Evolutionary conservation across 306 rosid species (phyloP).

Genomic region (Prunus mira): DNA sequence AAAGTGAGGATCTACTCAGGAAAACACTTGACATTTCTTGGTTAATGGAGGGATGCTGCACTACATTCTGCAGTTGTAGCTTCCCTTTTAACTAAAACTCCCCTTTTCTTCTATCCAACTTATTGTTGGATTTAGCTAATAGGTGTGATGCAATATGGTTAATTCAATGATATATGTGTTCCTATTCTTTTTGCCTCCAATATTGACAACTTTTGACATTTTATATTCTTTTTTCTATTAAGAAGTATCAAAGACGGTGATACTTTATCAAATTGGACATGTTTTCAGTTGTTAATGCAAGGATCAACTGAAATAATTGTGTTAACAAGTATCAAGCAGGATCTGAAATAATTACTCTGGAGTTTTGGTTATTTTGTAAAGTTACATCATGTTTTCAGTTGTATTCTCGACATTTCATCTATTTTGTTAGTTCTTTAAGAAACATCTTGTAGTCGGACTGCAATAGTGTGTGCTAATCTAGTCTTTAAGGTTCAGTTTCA

Average conservation of each 20-base stretch:
- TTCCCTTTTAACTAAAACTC: not conserved
- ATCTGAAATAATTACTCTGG: not conserved
- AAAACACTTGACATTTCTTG: not conserved
- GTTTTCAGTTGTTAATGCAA: not conserved
- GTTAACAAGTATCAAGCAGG: not conserved
- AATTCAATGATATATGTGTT: not conserved
- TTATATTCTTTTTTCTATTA: too few species aligned
- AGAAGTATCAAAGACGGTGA: not conserved
- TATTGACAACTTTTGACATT: not conserved
- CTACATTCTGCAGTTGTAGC: not conserved
- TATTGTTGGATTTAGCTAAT: not conserved
- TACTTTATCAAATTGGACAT: not conserved
- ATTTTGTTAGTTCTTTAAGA: not conserved
- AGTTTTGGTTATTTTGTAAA: not conserved
- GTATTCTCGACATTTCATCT: not conserved
- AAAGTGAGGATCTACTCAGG: not conserved
- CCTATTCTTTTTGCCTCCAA: not conserved
- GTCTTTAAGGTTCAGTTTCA: too few species aligned
- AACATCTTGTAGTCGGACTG: not conserved
- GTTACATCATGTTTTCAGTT: not conserved
- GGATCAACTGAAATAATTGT: too few species aligned
- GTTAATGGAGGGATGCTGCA: not conserved
- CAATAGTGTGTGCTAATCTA: too few species aligned
- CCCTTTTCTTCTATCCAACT: not conserved
- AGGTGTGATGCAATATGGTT: not conserved